phyloP scores from a whole-genome alignment of 2,329 filamentous ascomycete species.

The Alternaria metachromatica region DNA sequence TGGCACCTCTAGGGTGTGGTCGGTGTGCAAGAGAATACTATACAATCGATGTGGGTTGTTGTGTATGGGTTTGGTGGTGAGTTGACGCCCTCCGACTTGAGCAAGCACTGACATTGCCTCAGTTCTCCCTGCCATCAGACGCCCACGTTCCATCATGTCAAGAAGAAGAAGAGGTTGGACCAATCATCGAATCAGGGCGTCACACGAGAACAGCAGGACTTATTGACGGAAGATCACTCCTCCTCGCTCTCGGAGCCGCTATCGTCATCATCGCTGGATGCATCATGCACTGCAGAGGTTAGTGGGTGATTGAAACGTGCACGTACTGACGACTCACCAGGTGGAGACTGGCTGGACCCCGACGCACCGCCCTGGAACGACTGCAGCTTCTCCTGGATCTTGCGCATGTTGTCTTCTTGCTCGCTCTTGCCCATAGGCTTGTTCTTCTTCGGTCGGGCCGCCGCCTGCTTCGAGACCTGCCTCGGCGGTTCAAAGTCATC shows the following conservation, averaged over 20 bases:
- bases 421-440: constrained; percentile 78
- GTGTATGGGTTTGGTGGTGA: constrained; percentile 11
- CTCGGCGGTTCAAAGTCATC: constrained; percentile 59
- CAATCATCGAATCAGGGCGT: constrained; percentile 12
- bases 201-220: constrained; percentile 14
- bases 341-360: constrained; percentile 55
- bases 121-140: constrained; percentile 7
- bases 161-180: constrained; percentile 6
- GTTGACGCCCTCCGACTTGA: constrained; percentile 7
- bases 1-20: constrained; percentile 9
- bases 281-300: constrained; percentile 45
- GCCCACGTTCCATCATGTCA: constrained; percentile 14
- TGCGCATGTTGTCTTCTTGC: constrained; percentile 71
- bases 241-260: constrained; percentile 62
- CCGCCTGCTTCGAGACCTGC: constrained; percentile 44
- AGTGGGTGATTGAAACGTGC: constrained; percentile 17
- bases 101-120: constrained; percentile 11
- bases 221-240: constrained; percentile 38
- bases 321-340: constrained; percentile 41
- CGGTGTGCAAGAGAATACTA: constrained; percentile 24
- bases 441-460: constrained; percentile 71
- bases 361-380: constrained; percentile 47
- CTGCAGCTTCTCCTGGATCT: constrained; percentile 65
- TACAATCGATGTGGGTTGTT: constrained; percentile 27
- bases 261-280: constrained; percentile 58